Evolutionary conservation across 2,329 filamentous ascomycete genomes (phyloP).

Genomic region (Pseudocercospora macadamiae): DNA sequence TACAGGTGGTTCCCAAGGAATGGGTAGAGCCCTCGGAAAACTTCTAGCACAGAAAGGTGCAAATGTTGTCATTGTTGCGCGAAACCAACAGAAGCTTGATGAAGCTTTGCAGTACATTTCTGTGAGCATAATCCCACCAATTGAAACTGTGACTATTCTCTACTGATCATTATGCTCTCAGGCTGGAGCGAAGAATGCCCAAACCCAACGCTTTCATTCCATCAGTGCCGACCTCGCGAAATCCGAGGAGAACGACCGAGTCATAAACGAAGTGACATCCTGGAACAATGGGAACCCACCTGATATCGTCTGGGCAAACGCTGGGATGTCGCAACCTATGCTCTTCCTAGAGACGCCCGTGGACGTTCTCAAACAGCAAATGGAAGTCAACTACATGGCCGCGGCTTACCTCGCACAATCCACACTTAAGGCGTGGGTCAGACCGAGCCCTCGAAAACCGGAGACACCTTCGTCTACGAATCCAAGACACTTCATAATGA

Average conservation of each 20-base stretch:
- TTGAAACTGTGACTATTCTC: too few relatives aligned
- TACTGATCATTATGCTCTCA: too few relatives aligned
- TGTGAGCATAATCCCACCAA: too few relatives aligned
- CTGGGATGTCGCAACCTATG: slow-evolving; percentile 72
- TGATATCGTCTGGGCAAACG: slow-evolving; percentile 90
- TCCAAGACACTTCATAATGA: slow-evolving; percentile 83
- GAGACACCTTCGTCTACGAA: slow-evolving; percentile 17
- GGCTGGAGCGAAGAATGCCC: slow-evolving; percentile 66
- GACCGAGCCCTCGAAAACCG: slow-evolving; percentile 42
- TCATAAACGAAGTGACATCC: slow-evolving; percentile 70
- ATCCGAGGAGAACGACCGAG: slow-evolving; percentile 67
- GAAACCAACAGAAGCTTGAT: slow-evolving; percentile 74
- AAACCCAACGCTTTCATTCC: slow-evolving; percentile 76
- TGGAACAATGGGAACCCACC: slow-evolving; percentile 78
- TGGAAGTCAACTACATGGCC: slow-evolving; percentile 92
- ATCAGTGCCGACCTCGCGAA: slow-evolving; percentile 81
- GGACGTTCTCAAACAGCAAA: slow-evolving; percentile 70
- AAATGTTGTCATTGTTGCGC: slow-evolving; percentile 81
- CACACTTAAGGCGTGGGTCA: slow-evolving; percentile 74
- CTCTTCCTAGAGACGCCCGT: slow-evolving; percentile 78
- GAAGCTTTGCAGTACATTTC: slow-evolving; percentile 68
- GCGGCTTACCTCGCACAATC: slow-evolving; percentile 84
- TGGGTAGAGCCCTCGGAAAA: slow-evolving; percentile 76
- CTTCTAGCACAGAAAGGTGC: slow-evolving; percentile 82
- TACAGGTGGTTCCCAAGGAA: slow-evolving; percentile 90